Percentiles rank a stretch among this genome's conserved stretches.
phyloP scores from a whole-genome alignment of 768 basidiomycete genomes.

The Calvatia gigantea region DNA sequence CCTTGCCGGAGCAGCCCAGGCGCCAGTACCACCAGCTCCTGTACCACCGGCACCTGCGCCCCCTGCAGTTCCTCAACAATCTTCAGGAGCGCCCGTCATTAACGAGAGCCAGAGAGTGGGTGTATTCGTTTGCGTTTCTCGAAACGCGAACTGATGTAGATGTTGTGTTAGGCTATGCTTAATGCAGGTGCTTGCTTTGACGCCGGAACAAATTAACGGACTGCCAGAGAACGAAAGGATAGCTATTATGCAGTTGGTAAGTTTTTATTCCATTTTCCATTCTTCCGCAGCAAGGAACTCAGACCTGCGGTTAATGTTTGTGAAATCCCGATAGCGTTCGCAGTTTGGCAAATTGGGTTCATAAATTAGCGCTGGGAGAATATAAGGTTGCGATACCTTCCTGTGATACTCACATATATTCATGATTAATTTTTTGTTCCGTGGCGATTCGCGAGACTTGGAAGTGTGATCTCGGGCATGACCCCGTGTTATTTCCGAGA shows the following conservation, averaged over 20 bases:
- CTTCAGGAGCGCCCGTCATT: conserved; percentile 36
- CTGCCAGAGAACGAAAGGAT: conserved; percentile 75
- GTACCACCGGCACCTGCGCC: conserved; percentile 18
- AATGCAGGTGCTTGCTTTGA: conserved; percentile 80
- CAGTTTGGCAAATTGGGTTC: conserved; percentile 6
- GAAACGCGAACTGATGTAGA: conserved; percentile 15
- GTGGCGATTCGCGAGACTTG: neutral
- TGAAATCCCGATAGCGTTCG: neutral
- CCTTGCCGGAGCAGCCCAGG: neutral
- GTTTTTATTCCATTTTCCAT: conserved; percentile 12
- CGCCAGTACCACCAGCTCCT: conserved; percentile 21
- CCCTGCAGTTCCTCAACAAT: conserved; percentile 26
- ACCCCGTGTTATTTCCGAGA: neutral
- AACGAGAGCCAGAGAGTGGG: conserved; percentile 48
- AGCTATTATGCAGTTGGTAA: conserved; percentile 80
- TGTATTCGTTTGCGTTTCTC: conserved; percentile 10
- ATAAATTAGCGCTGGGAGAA: neutral
- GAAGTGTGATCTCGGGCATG: neutral
- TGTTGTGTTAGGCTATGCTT: conserved; percentile 66
- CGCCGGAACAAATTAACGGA: conserved; percentile 78
- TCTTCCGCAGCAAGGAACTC: too few relatives aligned
- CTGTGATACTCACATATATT: neutral
- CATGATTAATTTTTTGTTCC: neutral
- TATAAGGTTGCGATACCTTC: neutral
- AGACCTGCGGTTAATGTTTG: neutral